Evolutionary conservation across 306 rosid genomes (phyloP).

Genomic region (Pyrus pyrifolia): DNA sequence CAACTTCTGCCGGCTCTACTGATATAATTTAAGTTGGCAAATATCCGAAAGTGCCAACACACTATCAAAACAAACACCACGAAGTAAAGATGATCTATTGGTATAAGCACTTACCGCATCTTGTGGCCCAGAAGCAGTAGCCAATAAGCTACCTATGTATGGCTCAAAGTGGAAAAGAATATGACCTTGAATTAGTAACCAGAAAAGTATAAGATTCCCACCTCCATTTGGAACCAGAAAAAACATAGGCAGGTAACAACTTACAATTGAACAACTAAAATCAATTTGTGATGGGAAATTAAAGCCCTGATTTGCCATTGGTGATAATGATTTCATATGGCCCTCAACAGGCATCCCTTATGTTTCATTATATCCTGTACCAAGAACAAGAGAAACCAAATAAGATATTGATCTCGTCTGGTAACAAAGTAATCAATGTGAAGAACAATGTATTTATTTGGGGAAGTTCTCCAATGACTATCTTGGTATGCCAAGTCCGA

Average conservation of each 20-base stretch:
- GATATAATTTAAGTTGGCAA: not conserved
- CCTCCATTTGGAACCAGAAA: constrained; percentile 1
- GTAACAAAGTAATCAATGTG: constrained; percentile 3
- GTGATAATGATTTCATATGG: constrained; percentile 14
- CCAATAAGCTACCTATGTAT: constrained; percentile 28
- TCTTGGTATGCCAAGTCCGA: not conserved
- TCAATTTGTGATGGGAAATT: constrained; percentile 31
- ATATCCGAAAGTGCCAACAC: not conserved
- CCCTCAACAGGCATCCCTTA: constrained; percentile 26
- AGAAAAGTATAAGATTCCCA: constrained; percentile 13
- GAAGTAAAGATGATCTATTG: not conserved
- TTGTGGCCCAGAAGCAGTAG: constrained; percentile 40
- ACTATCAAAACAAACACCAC: not conserved
- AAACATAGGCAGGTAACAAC: constrained; percentile 22
- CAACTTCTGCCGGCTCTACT: no score
- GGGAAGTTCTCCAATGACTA: not conserved
- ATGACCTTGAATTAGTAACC: constrained; percentile 42
- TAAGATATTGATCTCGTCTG: constrained; percentile 18
- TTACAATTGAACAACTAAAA: constrained; percentile 41
- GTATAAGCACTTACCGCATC: constrained; percentile 29
- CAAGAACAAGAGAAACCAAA: constrained; percentile 21
- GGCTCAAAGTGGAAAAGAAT: constrained; percentile 40
- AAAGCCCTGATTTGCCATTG: constrained; percentile 32
- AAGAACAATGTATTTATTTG: not conserved
- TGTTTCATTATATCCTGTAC: constrained; percentile 20